Conservation (phyloP, 441 rosid genomes). For the Adansonia rubrostipa region DNA sequence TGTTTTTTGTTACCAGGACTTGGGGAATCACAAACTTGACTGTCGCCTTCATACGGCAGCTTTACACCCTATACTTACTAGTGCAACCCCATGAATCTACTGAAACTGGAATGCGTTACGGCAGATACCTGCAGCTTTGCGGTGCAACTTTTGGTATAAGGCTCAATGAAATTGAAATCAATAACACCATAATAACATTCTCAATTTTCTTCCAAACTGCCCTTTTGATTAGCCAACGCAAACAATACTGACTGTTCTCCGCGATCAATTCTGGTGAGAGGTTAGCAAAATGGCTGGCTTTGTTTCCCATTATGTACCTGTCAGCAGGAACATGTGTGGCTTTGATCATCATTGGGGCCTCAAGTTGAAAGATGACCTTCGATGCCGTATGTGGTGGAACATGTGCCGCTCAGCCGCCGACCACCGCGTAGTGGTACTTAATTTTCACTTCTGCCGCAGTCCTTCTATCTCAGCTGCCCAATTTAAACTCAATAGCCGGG, state of each 20-base stretch:
- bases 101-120: slow-evolving; percentile 63
- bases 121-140: slow-evolving; percentile 77
- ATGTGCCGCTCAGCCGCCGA: slow-evolving; percentile 51
- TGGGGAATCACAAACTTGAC: slow-evolving; percentile 72
- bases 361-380: slow-evolving; percentile 56
- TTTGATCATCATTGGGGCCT: slow-evolving; percentile 69
- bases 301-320: slow-evolving; percentile 68
- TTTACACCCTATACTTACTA: slow-evolving; percentile 72
- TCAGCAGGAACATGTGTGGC: slow-evolving; percentile 82
- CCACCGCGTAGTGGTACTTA: slow-evolving; percentile 71
- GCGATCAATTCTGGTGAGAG: slow-evolving; percentile 54
- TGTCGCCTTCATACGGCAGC: slow-evolving; percentile 75
- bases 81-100: slow-evolving; percentile 81
- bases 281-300: slow-evolving; percentile 59
- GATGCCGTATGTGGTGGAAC: slow-evolving; percentile 52
- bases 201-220: neutral
- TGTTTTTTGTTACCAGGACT: slow-evolving; percentile 44
- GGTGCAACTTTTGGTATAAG: slow-evolving; percentile 65
- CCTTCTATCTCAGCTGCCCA: slow-evolving; percentile 79
- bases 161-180: neutral
- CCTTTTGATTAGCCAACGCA: no score
- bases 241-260: neutral
- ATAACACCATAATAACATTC: neutral
- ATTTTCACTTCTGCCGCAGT: slow-evolving; percentile 64
- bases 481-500: slow-evolving; percentile 83